Evolutionary conservation across 208 protist genomes (phyloP).

Genomic region (Wallacemonas sp.): DNA sequence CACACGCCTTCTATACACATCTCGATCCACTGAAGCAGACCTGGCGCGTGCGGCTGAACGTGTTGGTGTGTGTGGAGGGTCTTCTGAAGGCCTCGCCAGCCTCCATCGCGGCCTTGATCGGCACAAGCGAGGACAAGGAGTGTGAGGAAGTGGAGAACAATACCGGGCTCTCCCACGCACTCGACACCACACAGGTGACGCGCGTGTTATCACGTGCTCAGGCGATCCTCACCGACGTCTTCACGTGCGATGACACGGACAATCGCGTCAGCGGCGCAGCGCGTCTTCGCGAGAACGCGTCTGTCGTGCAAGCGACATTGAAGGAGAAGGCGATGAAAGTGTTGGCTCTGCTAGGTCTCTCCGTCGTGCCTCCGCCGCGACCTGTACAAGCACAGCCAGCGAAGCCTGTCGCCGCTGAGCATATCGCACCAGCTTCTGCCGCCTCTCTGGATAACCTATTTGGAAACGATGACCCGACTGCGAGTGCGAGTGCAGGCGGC

Average conservation of each 20-base stretch:
- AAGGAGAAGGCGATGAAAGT: conserved; percentile 42
- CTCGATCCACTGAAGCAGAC: conserved; percentile 23
- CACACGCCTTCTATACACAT: conserved; percentile 23
- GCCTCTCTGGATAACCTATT: conserved; percentile 33
- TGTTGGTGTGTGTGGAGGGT: conserved; percentile 45
- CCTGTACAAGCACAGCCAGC: background rate
- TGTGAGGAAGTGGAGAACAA: no score
- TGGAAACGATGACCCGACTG: no score
- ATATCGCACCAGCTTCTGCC: background rate
- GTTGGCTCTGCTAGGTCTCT: conserved; percentile 28
- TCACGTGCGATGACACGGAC: no score
- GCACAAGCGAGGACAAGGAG: background rate
- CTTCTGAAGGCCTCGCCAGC: conserved; percentile 19
- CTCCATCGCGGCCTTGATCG: background rate
- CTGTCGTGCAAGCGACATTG: conserved; percentile 47
- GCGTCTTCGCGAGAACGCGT: conserved; percentile 37
- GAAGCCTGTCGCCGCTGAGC: background rate
- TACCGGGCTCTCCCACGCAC: no score
- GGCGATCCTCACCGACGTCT: no score
- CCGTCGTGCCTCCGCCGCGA: conserved; percentile 3
- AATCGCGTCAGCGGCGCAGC: background rate
- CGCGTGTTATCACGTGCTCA: no score
- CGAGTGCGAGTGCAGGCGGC: background rate
- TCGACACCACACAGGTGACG: no score
- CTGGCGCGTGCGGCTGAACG: conserved; percentile 63